Conservation (phyloP, 2,329 filamentous ascomycete genomes). For the Trichoderma sp. region DNA sequence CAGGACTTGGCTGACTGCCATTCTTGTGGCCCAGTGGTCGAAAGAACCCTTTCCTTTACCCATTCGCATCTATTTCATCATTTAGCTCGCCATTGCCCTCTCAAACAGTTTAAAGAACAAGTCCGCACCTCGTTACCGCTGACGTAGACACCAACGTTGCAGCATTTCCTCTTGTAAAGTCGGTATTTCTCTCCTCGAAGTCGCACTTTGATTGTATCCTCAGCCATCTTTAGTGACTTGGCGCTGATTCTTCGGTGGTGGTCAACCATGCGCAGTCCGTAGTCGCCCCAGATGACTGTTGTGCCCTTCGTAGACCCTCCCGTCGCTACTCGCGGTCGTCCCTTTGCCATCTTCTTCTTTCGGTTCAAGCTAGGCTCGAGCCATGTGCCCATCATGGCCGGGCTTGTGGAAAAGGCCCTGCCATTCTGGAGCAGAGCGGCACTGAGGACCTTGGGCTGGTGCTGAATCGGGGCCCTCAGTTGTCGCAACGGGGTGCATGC, state of each 20-base stretch:
- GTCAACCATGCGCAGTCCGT: slow-evolving; percentile 88
- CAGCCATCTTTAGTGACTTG: slow-evolving; percentile 80
- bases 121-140: slow-evolving; percentile 83
- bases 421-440: slow-evolving; percentile 44
- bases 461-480: slow-evolving; percentile 34
- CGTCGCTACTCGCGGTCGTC: slow-evolving; percentile 80
- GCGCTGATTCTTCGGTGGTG: slow-evolving; percentile 90
- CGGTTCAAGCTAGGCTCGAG: slow-evolving; percentile 73
- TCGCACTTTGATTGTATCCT: slow-evolving; percentile 87
- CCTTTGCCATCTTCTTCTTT: slow-evolving; percentile 89
- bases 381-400: slow-evolving; percentile 65
- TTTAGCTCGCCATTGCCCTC: background rate
- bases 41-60: slow-evolving; percentile 98
- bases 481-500: slow-evolving; percentile 41
- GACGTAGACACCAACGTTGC: slow-evolving; percentile 92
- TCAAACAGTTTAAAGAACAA: background rate
- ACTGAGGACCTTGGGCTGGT: slow-evolving; percentile 31
- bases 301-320: slow-evolving; percentile 91
- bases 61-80: slow-evolving; percentile 72
- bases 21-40: slow-evolving; percentile 90
- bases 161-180: slow-evolving; percentile 85
- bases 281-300: slow-evolving; percentile 95
- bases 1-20: slow-evolving; percentile 85
- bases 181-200: slow-evolving; percentile 89
- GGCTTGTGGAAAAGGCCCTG: slow-evolving; percentile 72